phyloP scores from a whole-genome alignment of 1,139 yeast genomes.

The Spencermartinsiella ligniputridi region DNA sequence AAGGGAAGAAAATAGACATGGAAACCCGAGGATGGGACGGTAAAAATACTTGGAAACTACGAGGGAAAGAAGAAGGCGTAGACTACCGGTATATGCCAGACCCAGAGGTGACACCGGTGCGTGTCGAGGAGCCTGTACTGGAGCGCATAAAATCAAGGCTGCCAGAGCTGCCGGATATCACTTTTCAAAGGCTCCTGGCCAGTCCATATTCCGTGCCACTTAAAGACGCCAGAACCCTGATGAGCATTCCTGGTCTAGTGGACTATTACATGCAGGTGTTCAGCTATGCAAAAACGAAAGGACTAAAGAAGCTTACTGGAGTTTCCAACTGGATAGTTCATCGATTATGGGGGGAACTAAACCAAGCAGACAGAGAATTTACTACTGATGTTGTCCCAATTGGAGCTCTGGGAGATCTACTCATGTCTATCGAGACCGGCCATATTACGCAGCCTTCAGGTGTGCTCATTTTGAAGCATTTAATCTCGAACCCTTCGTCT shows the following conservation, averaged over 20 bases:
- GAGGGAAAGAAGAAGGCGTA: slow-evolving; percentile 75
- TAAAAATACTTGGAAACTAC: slow-evolving; percentile 51
- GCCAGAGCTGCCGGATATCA: slow-evolving; percentile 63
- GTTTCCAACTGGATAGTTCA: slow-evolving; percentile 79
- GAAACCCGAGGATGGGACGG: slow-evolving; percentile 97
- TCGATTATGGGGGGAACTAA: slow-evolving; percentile 67
- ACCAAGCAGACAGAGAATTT: slow-evolving; percentile 46
- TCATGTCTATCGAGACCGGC: slow-evolving; percentile 38
- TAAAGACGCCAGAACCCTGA: slow-evolving; percentile 66
- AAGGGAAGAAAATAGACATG: slow-evolving; percentile 40
- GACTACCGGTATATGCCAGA: slow-evolving; percentile 96
- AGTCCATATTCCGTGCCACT: slow-evolving; percentile 56
- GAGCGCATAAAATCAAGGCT: slow-evolving; percentile 39
- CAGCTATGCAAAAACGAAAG: slow-evolving; percentile 20
- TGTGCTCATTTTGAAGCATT: slow-evolving; percentile 54
- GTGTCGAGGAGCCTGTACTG: slow-evolving; percentile 42
- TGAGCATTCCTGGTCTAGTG: slow-evolving; percentile 45
- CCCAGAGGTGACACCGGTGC: slow-evolving; percentile 69
- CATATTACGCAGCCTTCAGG: slow-evolving; percentile 57
- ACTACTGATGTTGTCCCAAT: slow-evolving; percentile 37
- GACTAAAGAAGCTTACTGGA: slow-evolving; percentile 19
- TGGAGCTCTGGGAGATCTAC: slow-evolving; percentile 41
- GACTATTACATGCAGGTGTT: slow-evolving; percentile 50
- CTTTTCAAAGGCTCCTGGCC: slow-evolving; percentile 45
- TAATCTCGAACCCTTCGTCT: slow-evolving; percentile 45